Percentiles rank a stretch among this genome's conserved stretches.
Evolutionary conservation across 2,329 filamentous ascomycete species (phyloP).

Genomic region (Clarireedia paspali): DNA sequence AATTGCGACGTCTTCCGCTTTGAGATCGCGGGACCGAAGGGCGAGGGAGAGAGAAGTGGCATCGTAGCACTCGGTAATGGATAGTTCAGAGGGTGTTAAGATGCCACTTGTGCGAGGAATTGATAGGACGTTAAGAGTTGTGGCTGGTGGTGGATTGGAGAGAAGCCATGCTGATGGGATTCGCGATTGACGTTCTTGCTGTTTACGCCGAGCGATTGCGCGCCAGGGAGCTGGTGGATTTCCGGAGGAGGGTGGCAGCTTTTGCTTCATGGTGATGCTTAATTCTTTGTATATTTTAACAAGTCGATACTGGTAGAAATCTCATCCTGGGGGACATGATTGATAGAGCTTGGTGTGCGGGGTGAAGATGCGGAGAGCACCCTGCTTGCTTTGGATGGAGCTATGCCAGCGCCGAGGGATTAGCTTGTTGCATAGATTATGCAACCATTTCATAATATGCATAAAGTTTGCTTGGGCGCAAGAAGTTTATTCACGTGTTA

Average conservation of each 20-base stretch:
- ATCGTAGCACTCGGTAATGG: constrained; percentile 26
- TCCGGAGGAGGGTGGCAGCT: too few species aligned
- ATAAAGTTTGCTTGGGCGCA: too few species aligned
- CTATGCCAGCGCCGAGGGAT: too few species aligned
- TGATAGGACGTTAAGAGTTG: constrained; percentile 18
- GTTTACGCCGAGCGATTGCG: constrained; percentile 23
- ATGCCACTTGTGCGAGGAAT: constrained; percentile 21
- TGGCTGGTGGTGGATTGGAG: constrained; percentile 13
- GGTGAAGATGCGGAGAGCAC: too few species aligned
- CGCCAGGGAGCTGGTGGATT: constrained; percentile 11
- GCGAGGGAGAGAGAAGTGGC: constrained; percentile 22
- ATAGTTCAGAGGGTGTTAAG: constrained; percentile 20
- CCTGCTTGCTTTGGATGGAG: too few species aligned
- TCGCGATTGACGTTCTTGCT: constrained; percentile 19
- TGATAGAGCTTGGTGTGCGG: too few species aligned
- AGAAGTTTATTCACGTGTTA: too few species aligned
- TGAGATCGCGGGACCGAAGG: constrained; percentile 17
- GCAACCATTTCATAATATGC: too few species aligned
- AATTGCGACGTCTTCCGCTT: constrained; percentile 32
- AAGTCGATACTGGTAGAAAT: too few species aligned
- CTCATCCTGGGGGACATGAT: too few species aligned
- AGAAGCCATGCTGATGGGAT: constrained; percentile 26
- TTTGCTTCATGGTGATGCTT: neutral
- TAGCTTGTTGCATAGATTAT: too few species aligned
- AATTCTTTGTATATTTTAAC: too few species aligned